These are phyloP conservation scores for Termitomyces titanicus DNA, from an alignment of 768 basidiomycete species.

Conservation along the genomic window DNA sequence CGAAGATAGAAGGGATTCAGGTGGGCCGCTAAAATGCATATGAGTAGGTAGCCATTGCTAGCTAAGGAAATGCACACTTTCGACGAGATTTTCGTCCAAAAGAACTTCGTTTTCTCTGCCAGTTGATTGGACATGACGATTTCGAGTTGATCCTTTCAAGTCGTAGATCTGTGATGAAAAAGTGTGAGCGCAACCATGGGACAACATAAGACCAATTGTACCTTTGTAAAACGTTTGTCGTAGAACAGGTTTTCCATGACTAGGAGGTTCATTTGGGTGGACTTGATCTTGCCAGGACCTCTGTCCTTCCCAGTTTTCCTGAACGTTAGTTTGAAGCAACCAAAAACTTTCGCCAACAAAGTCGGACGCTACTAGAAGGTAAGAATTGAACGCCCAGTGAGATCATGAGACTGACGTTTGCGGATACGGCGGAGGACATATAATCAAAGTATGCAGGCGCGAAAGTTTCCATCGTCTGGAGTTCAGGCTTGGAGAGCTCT, in stretches of 20 bases:
- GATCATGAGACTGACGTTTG: conserved; percentile 53
- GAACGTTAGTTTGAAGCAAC: conserved; percentile 93
- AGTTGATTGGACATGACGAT: conserved; percentile 88
- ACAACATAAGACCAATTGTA: conserved; percentile 21
- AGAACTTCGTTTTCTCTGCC: conserved; percentile 91
- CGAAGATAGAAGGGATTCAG: conserved; percentile 88
- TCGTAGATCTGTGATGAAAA: conserved; percentile 75
- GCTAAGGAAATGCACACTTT: conserved; percentile 52
- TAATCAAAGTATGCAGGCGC: conserved; percentile 98
- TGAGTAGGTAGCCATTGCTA: neutral
- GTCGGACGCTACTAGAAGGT: conserved; percentile 71
- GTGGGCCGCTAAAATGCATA: conserved; percentile 63
- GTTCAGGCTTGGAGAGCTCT: conserved; percentile 84
- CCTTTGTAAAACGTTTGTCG: conserved; percentile 86
- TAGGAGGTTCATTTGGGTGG: conserved; percentile 90
- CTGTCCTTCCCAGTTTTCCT: conserved; percentile 74
- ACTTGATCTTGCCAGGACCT: conserved; percentile 61
- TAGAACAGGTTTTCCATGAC: conserved; percentile 99
- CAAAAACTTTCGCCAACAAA: conserved; percentile 92
- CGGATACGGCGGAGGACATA: conserved; percentile 90
- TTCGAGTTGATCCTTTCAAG: conserved; percentile 92
- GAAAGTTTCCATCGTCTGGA: conserved; percentile 95
- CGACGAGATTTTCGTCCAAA: conserved; percentile 92
- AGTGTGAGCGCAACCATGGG: neutral
- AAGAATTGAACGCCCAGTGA: conserved; percentile 2